Percentiles rank a stretch among this genome's conserved stretches.
Evolutionary conservation across 768 basidiomycete species (phyloP).

Genomic region (Leccinum longicurvipes): DNA sequence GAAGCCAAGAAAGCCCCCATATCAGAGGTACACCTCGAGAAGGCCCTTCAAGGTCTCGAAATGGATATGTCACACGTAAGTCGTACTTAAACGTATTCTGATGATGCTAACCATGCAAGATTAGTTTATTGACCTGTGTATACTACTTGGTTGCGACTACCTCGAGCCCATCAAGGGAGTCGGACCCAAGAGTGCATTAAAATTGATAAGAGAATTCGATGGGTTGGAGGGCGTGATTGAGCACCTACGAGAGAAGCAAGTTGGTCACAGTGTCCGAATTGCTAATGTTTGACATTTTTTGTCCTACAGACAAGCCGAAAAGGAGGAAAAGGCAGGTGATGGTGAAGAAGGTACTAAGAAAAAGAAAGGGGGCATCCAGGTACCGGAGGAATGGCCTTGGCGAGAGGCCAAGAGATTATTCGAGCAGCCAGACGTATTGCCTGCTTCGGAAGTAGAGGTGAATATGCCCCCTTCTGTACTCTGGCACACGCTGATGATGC

Average conservation of each 20-base stretch:
- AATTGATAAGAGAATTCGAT: conserved; percentile 82
- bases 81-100: neutral
- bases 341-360: conserved; percentile 38
- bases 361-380: conserved; percentile 69
- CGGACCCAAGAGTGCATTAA: conserved; percentile 93
- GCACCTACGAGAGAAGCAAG: conserved; percentile 75
- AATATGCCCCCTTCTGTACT: conserved; percentile 4
- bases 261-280: neutral
- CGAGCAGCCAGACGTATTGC: conserved; percentile 82
- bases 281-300: neutral
- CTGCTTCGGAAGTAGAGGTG: conserved; percentile 84
- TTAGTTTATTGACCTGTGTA: conserved; percentile 94
- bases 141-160: conserved; percentile 96
- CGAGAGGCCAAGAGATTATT: conserved; percentile 92
- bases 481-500: neutral
- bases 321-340: conserved; percentile 42
- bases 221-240: conserved; percentile 69
- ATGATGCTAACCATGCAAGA: neutral
- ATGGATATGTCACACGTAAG: conserved; percentile 89
- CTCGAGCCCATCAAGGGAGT: conserved; percentile 98
- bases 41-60: conserved; percentile 81
- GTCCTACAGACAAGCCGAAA: conserved; percentile 33
- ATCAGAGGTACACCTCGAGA: conserved; percentile 80
- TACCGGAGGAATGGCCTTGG: conserved; percentile 98
- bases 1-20: conserved; percentile 98